These are phyloP conservation scores for Camelina hispida DNA, from an alignment of 345 rosid species.

Conservation along the genomic window DNA sequence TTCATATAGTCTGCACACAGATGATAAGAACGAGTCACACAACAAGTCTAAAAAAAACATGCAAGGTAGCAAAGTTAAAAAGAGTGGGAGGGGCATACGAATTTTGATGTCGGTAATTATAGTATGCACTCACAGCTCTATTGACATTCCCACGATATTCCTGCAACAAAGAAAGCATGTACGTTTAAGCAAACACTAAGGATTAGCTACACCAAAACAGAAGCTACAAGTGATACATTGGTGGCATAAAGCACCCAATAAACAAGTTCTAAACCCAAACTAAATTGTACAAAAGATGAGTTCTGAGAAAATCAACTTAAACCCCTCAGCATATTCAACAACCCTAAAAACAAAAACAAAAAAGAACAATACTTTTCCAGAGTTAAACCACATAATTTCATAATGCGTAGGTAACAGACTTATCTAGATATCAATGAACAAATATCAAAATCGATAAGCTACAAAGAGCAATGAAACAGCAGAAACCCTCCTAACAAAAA, in stretches of 20 bases:
- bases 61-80: neutral
- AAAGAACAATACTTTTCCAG: too few species aligned
- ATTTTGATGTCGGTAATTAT: neutral
- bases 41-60: neutral
- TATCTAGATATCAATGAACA: neutral
- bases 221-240: neutral
- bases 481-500: neutral
- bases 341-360: too few species aligned
- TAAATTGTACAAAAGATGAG: neutral
- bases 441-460: too few species aligned
- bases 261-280: too few species aligned
- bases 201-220: too few species aligned
- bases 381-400: neutral
- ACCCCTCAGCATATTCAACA: neutral
- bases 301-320: neutral
- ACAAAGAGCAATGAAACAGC: neutral
- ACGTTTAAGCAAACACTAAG: neutral
- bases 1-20: constrained; percentile 9
- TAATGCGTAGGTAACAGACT: neutral
- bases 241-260: too few species aligned
- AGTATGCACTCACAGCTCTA: constrained; percentile 19
- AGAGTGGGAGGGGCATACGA: neutral
- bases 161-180: constrained; percentile 9
- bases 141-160: constrained; percentile 1
- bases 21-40: neutral